A percentile compares a stretch with the other conserved stretches of the same genome.
phyloP scores from a whole-genome alignment of 169 alveolate genomes.

The Plasmodium knowlesi region DNA sequence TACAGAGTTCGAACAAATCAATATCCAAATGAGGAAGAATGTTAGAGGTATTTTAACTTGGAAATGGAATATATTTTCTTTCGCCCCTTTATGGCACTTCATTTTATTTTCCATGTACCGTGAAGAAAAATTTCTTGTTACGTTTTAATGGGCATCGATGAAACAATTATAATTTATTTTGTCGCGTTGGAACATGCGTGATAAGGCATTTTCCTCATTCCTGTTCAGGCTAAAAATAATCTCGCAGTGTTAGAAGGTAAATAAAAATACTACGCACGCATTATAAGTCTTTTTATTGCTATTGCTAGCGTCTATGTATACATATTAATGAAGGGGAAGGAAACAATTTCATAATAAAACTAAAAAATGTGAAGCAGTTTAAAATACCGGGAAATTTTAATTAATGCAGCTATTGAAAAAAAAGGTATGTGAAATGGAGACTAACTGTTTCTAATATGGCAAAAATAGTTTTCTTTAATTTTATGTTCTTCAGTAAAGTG shows the following conservation, averaged over 20 bases:
- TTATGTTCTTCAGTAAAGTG: not conserved
- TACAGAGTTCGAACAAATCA: not conserved
- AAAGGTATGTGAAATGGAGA: not conserved
- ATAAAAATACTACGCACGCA: not conserved
- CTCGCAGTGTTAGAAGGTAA: not conserved
- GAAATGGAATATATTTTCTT: not conserved
- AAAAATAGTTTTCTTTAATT: not conserved
- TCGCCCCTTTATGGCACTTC: conserved; percentile 11
- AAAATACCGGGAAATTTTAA: not conserved
- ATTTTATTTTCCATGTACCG: conserved; percentile 5
- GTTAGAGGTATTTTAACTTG: not conserved
- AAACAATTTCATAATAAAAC: not conserved
- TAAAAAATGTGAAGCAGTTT: not conserved
- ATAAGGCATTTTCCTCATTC: not conserved
- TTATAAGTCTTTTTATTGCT: not conserved
- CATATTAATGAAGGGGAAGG: not conserved
- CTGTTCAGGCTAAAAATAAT: not conserved
- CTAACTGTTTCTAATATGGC: not conserved
- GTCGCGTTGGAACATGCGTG: not conserved
- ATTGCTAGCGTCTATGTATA: not conserved
- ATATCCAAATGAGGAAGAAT: not conserved
- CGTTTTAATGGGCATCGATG: not conserved
- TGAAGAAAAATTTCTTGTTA: not conserved
- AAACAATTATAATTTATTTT: not conserved
- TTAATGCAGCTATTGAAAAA: not conserved